Percentiles rank a stretch among this genome's conserved stretches.
Evolutionary conservation across 2,329 filamentous ascomycete species (phyloP).

Genomic region (Colletotrichum shisoi): DNA sequence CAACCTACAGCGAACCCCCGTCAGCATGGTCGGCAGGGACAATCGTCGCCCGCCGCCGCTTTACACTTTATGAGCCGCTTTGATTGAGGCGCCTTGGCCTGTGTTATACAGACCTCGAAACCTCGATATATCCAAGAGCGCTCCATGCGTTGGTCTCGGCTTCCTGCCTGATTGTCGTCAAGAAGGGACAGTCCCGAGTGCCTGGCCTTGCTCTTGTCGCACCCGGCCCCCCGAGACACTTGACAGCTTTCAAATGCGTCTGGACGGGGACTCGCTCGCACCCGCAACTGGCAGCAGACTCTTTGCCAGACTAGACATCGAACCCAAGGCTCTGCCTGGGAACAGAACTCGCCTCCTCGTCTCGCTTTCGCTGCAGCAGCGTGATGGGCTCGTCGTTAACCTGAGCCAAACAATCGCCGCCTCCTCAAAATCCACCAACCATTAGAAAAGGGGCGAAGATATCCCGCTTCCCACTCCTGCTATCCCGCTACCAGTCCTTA

Average conservation of each 20-base stretch:
- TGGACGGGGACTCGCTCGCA: not conserved
- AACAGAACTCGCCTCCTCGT: not conserved
- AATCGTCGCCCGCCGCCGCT: not conserved
- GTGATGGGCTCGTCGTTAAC: not conserved
- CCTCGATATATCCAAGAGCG: not conserved
- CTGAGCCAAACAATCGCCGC: conserved; percentile 5
- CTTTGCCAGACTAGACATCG: not conserved
- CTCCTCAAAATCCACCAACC: conserved; percentile 10
- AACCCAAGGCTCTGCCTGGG: too few relatives aligned
- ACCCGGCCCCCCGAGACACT: not conserved
- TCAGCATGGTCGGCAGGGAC: not conserved
- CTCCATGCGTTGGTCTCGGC: not conserved
- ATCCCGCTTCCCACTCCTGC: too few relatives aligned
- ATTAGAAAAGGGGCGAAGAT: not conserved
- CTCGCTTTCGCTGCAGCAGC: not conserved
- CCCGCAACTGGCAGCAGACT: not conserved
- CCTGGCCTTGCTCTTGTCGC: not conserved
- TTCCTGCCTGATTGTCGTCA: not conserved
- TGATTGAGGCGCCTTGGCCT: not conserved
- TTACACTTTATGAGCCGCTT: not conserved
- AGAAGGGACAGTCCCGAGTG: not conserved
- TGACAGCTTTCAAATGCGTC: not conserved
- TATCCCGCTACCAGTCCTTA: too few relatives aligned
- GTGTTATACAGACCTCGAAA: not conserved
- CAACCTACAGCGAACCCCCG: not conserved